Conservation (phyloP, 2,329 filamentous ascomycete species). For the Ceratocystis destructans region DNA sequence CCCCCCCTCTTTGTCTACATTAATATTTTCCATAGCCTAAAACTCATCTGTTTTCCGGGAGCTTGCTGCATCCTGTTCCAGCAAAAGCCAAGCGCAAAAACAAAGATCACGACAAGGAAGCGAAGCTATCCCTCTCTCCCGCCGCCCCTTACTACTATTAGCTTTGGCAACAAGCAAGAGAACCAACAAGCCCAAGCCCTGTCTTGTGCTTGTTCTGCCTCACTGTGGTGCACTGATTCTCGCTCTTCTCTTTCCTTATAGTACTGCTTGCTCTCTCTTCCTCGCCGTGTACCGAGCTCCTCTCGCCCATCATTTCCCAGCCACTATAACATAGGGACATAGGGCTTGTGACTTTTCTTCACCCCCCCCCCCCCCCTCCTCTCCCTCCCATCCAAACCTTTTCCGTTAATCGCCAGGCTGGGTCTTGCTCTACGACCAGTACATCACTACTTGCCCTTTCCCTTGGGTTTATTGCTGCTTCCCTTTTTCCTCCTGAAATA, state of each 20-base stretch:
- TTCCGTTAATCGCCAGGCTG: too few relatives aligned
- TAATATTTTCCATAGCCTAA: too few relatives aligned
- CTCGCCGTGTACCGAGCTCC: background rate
- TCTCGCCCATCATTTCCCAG: conserved; percentile 1
- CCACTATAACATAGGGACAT: background rate
- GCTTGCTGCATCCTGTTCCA: too few relatives aligned
- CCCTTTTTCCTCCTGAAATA: background rate
- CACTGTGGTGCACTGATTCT: background rate
- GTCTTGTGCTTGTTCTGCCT: background rate
- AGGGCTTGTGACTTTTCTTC: background rate
- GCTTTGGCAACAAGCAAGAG: background rate
- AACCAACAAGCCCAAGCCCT: background rate
- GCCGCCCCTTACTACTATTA: too few relatives aligned
- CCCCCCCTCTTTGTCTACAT: too few relatives aligned
- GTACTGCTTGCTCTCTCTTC: background rate
- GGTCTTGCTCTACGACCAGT: too few relatives aligned
- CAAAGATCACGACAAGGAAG: too few relatives aligned
- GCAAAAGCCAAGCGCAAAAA: too few relatives aligned
- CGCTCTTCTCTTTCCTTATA: background rate
- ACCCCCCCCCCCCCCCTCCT: background rate
- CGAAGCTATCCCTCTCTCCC: too few relatives aligned
- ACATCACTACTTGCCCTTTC: background rate
- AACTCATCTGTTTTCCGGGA: too few relatives aligned
- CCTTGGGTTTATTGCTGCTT: background rate
- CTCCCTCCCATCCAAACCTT: background rate